Evolutionary conservation across 768 basidiomycete genomes (phyloP), one percentile per base, ranked within the genome.

Genomic region (Boletus reticuloceps): DNA sequence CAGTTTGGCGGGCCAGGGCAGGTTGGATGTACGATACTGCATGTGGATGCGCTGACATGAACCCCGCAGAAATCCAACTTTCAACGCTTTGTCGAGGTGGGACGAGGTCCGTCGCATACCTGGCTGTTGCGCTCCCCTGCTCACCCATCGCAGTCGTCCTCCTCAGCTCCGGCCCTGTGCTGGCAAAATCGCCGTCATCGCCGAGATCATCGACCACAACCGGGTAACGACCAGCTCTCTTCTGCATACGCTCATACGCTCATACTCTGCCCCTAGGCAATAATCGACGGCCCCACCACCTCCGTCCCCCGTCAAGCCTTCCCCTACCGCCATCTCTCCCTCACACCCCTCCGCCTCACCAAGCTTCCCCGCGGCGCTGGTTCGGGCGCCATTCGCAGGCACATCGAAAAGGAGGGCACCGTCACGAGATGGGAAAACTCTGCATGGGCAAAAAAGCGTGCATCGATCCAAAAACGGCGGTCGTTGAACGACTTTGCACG

Each of bases 201-300:
- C 85, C 48, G 94, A 98, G 75, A 95, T 98, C 75, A 95, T 98
- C 61, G 97, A 98, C 84, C 96, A 98, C 82, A 96, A 94, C 81
- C 86, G 95, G 72, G 96, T 97, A 71, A 58, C 17, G 14, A 17
- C 6, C 12, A 45, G 40, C 13, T 42, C 3, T 38, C n/a, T 6
- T 47, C 8, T 41, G 2, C 16, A 19, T 20, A 42, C 9, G 4
- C 2, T 8, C 3, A 25, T n/a, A 39, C 19, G 22, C 43, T 50
- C 45, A 46, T 7, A 20, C 19, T 36, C 22, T 19, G 50, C 0
- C 66, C n/a, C n/a, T n/a, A 98, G 96, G 96, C 95, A 34, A 84
- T 99, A 70, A 85, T 98, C 68, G 96, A 98, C 75, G 95, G 95
- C 44, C 95, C 97, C 51, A 82, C 83, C 36, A 93, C 94, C 55